Base-by-base conservation (phyloP, 2,329 filamentous ascomycete genomes). In the Magnaporthiopsis rhizophila region DNA sequence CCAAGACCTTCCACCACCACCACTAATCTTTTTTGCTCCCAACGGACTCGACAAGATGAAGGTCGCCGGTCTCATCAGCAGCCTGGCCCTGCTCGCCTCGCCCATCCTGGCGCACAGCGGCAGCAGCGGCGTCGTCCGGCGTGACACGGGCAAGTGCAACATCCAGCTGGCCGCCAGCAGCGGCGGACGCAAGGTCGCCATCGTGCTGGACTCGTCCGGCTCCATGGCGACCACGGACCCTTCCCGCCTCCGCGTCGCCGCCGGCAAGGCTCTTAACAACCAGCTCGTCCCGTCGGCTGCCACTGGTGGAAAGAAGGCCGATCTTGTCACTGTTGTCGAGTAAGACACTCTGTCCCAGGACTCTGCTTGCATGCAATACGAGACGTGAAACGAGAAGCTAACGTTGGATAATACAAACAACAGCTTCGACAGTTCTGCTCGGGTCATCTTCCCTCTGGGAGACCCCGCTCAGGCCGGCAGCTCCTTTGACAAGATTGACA, bases 141-240 rank as follows among this genome's bases (percentile, higher is more conserved):
- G 65, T 26, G 58, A 63, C 64, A 64, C 63, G 18, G 59, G 63
- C 24, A 65, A 61, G 21, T 66, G 65, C 65, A 66, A 67, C 53
- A 65, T 67, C 63, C 63, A 67, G 56, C 63, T 67, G 7, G 60
- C 63, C 8, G 61, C 65, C 15, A 64, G 65, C 61, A 65, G 63
- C 26, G 66, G 67, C 45, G 58, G 65, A 6, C 65, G 67, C 21
- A 66, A 68, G 64, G 61, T 69, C 12, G 66, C 65, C 59, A 65
- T 69, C 45, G 68, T 65, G 32, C 60, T 69, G 18, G 68, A 69
- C 62, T 68, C 67, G 13, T 69, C 68, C 15, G 67, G 68, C 21
- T 69, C 68, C 34, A 69, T 68, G 65, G 26, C 34, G 15, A 58
- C 50, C 57, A 69, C 68, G n/a, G 66, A 69, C 45, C 65, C 66